A percentile compares a stretch with the other conserved stretches of the same genome.
phyloP scores from a whole-genome alignment of 2,329 filamentous ascomycete genomes.

The Seiridium cupressi region DNA sequence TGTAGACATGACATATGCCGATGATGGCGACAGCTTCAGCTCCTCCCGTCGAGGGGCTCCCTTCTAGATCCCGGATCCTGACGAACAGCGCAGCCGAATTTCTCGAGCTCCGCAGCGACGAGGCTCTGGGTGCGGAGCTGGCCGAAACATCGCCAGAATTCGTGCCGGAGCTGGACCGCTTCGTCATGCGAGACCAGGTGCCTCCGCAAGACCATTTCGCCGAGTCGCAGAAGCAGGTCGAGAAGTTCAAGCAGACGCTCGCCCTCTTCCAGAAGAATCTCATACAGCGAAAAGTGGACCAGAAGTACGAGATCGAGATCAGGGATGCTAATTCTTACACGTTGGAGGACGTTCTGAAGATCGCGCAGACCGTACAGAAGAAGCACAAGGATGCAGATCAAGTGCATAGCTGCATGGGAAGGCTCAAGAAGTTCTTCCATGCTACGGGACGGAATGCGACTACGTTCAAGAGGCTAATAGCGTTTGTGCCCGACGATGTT shows the following conservation, averaged over 20 bases:
- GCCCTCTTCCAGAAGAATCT: slow-evolving; percentile 12
- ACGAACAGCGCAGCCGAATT: slow-evolving; percentile 15
- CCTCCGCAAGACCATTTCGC: slow-evolving; percentile 8
- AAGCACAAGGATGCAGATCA: slow-evolving; percentile 9
- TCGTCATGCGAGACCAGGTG: not conserved
- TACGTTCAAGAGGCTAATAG: slow-evolving; percentile 13
- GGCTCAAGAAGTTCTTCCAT: slow-evolving; percentile 13
- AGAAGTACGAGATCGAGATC: slow-evolving; percentile 11
- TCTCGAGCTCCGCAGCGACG: slow-evolving; percentile 10
- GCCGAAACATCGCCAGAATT: slow-evolving; percentile 12
- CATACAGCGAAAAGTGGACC: slow-evolving; percentile 13
- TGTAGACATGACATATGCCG: too few species aligned
- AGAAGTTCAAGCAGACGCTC: slow-evolving; percentile 12
- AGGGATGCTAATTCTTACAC: slow-evolving; percentile 13
- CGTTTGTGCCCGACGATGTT: slow-evolving; percentile 13
- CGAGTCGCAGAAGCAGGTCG: slow-evolving; percentile 12
- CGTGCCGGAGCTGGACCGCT: slow-evolving; percentile 8
- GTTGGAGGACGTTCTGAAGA: slow-evolving; percentile 13
- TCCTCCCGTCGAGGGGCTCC: not conserved
- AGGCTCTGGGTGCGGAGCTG: slow-evolving; percentile 10
- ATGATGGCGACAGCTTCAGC: not conserved
- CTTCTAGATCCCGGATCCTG: slow-evolving; percentile 4
- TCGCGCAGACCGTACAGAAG: slow-evolving; percentile 13
- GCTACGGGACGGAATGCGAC: slow-evolving; percentile 7
- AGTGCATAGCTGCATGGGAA: slow-evolving; percentile 10